Evolutionary conservation across 257 asterid genomes (phyloP), one percentile per base, ranked within the genome.

Genomic region (Nemophila menziesii): DNA sequence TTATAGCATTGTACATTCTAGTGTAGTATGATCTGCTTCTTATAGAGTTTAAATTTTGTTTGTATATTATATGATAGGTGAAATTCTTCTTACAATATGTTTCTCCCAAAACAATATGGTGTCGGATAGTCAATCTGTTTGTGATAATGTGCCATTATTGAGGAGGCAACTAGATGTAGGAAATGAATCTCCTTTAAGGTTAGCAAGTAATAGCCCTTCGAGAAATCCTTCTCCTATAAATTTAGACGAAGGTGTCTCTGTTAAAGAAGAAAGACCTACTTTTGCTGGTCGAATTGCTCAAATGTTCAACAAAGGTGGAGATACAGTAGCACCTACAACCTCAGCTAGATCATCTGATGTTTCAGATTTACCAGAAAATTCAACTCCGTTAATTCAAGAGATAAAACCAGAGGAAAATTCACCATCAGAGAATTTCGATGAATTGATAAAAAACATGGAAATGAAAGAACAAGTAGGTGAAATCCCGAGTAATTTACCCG

Each of bases 241-340:
- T 46, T 63, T 51, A 49, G 98, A 78, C 41, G 98, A 75, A 48
- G 53, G 48, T 34, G 59, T 57, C 61, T 57, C 78, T 16, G 15
- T 52, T 5, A 77, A 66, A 71, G 97, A 80, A 55, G 95, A 76
- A 34, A 84, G 72, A 46, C 34, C 69, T 11, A 74, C 80, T 23
- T 73, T 90, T 48, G 99, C 92, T 45, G 78, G 75, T 51, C 71
- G 93, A 51, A 60, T 90, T 55, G 94, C 83, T 39, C 94, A 85
- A 44, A 86, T 90, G 16, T 90, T 90, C 58, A 79, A 71, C 62
- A 82, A 73, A 65, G 73, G 58, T 46, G 76, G 55, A 33, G 99
- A 90, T 51, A 39, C 78, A 29, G 17, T 51, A 42, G n/a, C n/a
- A n/a, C 46, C 96, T 36, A 34, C 61, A 38, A 44, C 52, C 59